phyloP scores from a whole-genome alignment of 768 basidiomycete species.

The Leucogyrophana mollusca region DNA sequence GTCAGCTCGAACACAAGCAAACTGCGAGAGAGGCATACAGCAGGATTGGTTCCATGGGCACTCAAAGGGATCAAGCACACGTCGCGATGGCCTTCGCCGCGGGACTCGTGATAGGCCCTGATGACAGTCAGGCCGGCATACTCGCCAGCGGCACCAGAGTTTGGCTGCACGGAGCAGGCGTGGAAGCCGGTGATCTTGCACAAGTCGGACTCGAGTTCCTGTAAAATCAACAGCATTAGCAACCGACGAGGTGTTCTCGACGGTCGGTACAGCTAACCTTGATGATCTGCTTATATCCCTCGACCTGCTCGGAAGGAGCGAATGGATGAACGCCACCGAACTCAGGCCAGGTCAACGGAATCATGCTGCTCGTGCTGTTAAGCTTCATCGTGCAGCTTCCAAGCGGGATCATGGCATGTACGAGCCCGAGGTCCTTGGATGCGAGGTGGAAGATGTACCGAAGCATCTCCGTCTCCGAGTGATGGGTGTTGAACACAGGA shows the following conservation, averaged over 20 bases:
- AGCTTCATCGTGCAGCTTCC: slow-evolving; percentile 99
- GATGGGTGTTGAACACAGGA: slow-evolving; percentile 93
- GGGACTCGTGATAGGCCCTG: slow-evolving; percentile 89
- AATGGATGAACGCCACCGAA: slow-evolving; percentile 92
- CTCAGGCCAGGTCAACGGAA: slow-evolving; percentile 92
- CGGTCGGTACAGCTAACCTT: too few species aligned
- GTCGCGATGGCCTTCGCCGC: slow-evolving; percentile 81
- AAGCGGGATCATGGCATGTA: slow-evolving; percentile 94
- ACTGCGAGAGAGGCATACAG: slow-evolving; percentile 56
- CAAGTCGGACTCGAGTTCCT: slow-evolving; percentile 91
- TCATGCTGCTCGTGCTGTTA: slow-evolving; percentile 98
- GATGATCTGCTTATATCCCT: slow-evolving; percentile 83
- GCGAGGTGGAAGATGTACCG: slow-evolving; percentile 95
- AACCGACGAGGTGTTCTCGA: too few species aligned
- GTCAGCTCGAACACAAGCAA: background rate
- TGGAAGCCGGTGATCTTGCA: slow-evolving; percentile 97
- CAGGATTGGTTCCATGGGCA: slow-evolving; percentile 98
- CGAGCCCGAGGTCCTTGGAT: slow-evolving; percentile 91
- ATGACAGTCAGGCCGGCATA: slow-evolving; percentile 96
- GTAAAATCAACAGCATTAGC: too few species aligned
- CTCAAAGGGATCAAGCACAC: slow-evolving; percentile 93
- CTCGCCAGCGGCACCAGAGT: slow-evolving; percentile 97
- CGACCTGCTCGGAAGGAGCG: slow-evolving; percentile 83
- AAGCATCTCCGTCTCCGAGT: slow-evolving; percentile 98
- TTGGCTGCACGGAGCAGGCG: slow-evolving; percentile 95